Percentiles rank a stretch among this genome's conserved stretches.
These are phyloP conservation scores for Aspergillus fructus DNA, from an alignment of 2,329 filamentous ascomycete species.

Conservation along the genomic window DNA sequence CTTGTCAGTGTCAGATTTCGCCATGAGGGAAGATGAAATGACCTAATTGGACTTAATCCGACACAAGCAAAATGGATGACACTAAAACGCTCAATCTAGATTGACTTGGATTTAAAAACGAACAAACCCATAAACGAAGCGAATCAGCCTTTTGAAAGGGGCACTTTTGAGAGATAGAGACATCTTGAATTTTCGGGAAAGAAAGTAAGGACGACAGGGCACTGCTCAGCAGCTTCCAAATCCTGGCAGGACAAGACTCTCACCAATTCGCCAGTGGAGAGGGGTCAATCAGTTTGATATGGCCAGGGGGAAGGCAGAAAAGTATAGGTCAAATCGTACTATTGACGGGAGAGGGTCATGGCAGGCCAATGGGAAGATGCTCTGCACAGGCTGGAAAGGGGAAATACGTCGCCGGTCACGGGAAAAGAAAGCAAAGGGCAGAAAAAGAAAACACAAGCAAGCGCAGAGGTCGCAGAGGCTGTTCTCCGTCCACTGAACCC, in stretches of 20 bases:
- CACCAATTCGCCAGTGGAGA: neutral
- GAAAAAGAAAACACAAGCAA: slow-evolving; percentile 8
- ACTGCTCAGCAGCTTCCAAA: neutral
- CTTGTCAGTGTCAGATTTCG: slow-evolving; percentile 7
- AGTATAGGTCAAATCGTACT: slow-evolving; percentile 19
- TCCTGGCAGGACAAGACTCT: neutral
- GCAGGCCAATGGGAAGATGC: slow-evolving; percentile 17
- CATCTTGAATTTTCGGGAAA: neutral
- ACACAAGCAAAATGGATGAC: slow-evolving; percentile 1
- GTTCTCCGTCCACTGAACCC: neutral
- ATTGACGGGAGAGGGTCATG: slow-evolving; percentile 17
- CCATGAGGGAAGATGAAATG: neutral
- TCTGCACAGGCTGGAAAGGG: slow-evolving; percentile 1
- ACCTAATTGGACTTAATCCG: slow-evolving; percentile 6
- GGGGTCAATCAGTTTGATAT: slow-evolving; percentile 13
- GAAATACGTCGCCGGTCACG: slow-evolving; percentile 2
- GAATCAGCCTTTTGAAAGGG: neutral
- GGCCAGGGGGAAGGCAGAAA: slow-evolving; percentile 11
- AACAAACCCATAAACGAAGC: no score
- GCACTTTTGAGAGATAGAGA: neutral
- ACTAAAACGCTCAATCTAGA: neutral
- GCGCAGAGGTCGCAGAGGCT: neutral
- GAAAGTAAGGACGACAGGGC: neutral
- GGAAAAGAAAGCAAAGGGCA: slow-evolving; percentile 8
- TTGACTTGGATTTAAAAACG: neutral